phyloP scores from a whole-genome alignment of 768 basidiomycete species.

The Mycena maculata region DNA sequence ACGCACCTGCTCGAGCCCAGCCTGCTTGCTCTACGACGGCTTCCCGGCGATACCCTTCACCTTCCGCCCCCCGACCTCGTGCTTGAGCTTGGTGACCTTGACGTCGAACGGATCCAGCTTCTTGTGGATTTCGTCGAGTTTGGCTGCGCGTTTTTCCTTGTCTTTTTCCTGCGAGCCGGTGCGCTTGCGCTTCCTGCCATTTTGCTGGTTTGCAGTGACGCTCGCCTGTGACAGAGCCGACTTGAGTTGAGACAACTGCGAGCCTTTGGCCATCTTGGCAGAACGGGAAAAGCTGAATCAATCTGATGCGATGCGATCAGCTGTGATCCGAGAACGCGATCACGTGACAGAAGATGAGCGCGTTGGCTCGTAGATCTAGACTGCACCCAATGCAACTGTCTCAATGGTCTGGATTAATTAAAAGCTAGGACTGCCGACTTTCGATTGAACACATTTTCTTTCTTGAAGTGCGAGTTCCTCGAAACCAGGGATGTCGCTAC shows the following conservation, averaged over 20 bases:
- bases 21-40: constrained; percentile 90
- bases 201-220: constrained; percentile 67
- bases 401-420: too few species aligned
- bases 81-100: constrained; percentile 91
- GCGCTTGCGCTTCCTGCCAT: constrained; percentile 78
- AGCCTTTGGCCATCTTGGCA: constrained; percentile 76
- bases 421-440: too few species aligned
- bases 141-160: constrained; percentile 83
- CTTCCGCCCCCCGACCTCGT: constrained; percentile 91
- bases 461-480: too few species aligned
- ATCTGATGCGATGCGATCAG: too few species aligned
- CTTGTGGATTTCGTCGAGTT: constrained; percentile 85
- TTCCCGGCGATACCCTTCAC: constrained; percentile 85
- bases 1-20: constrained; percentile 88
- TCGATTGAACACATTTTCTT: too few species aligned
- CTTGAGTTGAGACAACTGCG: constrained; percentile 93
- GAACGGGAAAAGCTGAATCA: constrained; percentile 35
- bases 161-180: constrained; percentile 72
- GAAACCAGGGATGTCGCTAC: too few species aligned
- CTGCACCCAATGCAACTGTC: too few species aligned
- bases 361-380: too few species aligned
- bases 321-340: too few species aligned
- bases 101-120: constrained; percentile 94
- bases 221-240: constrained; percentile 84
- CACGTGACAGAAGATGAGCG: too few species aligned